Percentiles rank a stretch among this genome's conserved stretches.
phyloP scores from a whole-genome alignment of 129 eudicot species.

The Artemisia annua region DNA sequence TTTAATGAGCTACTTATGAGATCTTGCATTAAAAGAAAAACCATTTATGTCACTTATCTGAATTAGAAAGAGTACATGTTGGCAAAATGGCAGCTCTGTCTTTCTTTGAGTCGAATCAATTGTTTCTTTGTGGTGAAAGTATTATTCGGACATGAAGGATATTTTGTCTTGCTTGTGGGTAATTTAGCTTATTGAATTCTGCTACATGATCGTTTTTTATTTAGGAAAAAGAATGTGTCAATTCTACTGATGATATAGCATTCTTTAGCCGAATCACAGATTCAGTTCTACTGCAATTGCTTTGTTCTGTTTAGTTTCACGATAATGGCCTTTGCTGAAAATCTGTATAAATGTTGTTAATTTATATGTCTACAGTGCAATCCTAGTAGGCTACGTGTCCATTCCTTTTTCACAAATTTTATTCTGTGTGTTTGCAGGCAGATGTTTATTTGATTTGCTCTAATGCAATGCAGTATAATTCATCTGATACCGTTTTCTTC shows the following conservation, averaged over 20 bases:
- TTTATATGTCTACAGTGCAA: conserved; percentile 2
- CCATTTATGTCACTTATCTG: conserved; percentile 5
- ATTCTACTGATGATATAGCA: background rate
- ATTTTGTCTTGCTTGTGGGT: background rate
- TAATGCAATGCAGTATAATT: conserved; percentile 91
- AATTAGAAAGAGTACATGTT: conserved; percentile 6
- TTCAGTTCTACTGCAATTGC: background rate
- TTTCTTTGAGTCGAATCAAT: background rate
- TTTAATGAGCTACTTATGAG: background rate
- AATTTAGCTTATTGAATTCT: background rate
- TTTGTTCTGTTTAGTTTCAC: background rate
- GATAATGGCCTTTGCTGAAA: conserved; percentile 7
- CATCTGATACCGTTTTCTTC: conserved; percentile 68
- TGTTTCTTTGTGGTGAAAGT: background rate
- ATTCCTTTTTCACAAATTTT: background rate
- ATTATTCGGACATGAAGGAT: background rate
- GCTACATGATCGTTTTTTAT: background rate
- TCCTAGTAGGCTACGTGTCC: background rate
- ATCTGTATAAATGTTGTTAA: conserved; percentile 4
- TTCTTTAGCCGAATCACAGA: background rate
- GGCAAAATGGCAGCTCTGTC: background rate
- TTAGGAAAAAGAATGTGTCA: background rate
- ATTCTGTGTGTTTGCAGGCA: conserved; percentile 57
- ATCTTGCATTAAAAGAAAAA: background rate
- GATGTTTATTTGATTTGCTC: conserved; percentile 79